These are phyloP conservation scores for Fusarium sp. DNA, from an alignment of 2,329 filamentous ascomycete species.

Conservation along the genomic window DNA sequence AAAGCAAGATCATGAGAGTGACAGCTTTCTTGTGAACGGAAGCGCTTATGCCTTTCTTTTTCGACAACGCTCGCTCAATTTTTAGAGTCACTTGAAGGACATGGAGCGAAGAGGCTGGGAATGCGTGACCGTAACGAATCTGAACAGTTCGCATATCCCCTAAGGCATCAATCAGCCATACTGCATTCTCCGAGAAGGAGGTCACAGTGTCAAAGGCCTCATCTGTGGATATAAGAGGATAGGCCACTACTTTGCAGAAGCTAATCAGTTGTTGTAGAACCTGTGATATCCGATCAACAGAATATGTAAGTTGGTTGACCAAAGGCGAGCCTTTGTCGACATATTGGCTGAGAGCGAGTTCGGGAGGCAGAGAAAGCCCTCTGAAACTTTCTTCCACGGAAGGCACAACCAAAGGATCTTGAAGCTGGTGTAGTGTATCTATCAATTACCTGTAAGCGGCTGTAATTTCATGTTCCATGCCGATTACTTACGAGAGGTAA, in stretches of 20 bases:
- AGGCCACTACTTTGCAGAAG: conserved; percentile 60
- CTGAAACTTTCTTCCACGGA: conserved; percentile 49
- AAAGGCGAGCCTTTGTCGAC: conserved; percentile 46
- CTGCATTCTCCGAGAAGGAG: conserved; percentile 57
- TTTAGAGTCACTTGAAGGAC: conserved; percentile 56
- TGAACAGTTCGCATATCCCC: conserved; percentile 59
- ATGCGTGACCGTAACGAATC: conserved; percentile 54
- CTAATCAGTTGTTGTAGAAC: conserved; percentile 62
- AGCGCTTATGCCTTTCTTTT: conserved; percentile 27
- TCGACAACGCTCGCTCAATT: conserved; percentile 48
- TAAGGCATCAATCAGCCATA: conserved; percentile 66
- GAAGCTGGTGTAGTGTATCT: conserved; percentile 55
- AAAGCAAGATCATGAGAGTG: conserved; percentile 58
- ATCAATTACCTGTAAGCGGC: conserved; percentile 4
- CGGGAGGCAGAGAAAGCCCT: conserved; percentile 56
- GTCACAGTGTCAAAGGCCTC: conserved; percentile 51
- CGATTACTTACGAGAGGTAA: conserved; percentile 59
- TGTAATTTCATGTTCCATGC: background rate
- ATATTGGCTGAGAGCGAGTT: conserved; percentile 55
- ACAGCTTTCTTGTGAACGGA: conserved; percentile 55
- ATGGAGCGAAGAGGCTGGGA: conserved; percentile 51
- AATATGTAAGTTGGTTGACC: conserved; percentile 55
- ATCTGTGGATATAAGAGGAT: conserved; percentile 55
- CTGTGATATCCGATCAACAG: conserved; percentile 57
- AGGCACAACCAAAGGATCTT: conserved; percentile 49